Conservation (phyloP, 164 flowering plant genomes). For the Sedum album region DNA sequence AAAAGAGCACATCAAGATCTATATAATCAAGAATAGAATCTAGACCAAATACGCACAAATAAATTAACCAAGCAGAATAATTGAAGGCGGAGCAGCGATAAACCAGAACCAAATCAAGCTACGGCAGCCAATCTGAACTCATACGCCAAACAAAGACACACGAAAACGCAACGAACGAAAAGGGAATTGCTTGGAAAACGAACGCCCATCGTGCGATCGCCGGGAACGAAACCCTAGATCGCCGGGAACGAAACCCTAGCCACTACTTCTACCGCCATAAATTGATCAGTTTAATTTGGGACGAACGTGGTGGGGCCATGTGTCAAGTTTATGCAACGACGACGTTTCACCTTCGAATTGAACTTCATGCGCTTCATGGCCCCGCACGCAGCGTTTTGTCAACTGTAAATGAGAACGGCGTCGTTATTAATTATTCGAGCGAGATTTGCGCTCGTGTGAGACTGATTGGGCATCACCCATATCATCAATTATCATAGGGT, state of each 20-base stretch:
- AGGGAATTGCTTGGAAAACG: no score
- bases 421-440: neutral
- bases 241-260: neutral
- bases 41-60: no score
- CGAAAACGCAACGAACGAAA: neutral
- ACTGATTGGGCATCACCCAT: neutral
- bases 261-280: neutral
- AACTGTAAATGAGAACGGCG: neutral
- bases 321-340: neutral
- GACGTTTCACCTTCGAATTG: neutral
- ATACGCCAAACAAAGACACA: neutral
- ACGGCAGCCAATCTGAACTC: no score
- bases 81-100: no score
- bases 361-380: neutral
- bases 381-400: neutral
- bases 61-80: no score
- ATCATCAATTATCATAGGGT: neutral
- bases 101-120: no score
- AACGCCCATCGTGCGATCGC: neutral
- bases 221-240: no score
- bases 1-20: no score
- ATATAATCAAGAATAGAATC: no score
- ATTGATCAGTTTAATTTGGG: no score
- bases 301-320: no score
- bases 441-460: constrained; percentile 4